Conservation (phyloP, 2,329 filamentous ascomycete species). For the Hirsutella thompsonii region DNA sequence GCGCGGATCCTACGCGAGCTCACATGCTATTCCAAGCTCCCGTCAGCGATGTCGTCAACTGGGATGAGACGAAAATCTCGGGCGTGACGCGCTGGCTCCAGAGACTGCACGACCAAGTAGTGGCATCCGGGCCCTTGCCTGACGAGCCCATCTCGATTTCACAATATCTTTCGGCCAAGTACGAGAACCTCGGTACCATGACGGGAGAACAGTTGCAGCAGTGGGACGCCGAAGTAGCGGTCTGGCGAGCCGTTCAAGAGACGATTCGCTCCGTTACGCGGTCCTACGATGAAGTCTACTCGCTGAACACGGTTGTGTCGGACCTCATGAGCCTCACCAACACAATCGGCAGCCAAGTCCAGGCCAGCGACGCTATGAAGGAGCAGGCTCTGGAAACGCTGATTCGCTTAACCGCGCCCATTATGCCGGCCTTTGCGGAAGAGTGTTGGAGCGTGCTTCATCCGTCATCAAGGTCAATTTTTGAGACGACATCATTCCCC, state of each 20-base stretch:
- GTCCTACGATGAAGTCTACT: slow-evolving; percentile 58
- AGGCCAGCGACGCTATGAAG: slow-evolving; percentile 28
- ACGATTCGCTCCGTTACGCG: slow-evolving; percentile 54
- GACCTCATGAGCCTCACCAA: slow-evolving; percentile 78
- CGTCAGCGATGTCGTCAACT: slow-evolving; percentile 71
- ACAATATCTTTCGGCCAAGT: slow-evolving; percentile 23
- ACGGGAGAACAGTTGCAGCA: slow-evolving; percentile 17
- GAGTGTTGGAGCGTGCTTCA: slow-evolving; percentile 61
- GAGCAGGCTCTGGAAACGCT: slow-evolving; percentile 40
- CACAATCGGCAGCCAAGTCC: slow-evolving; percentile 33
- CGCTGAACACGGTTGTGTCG: slow-evolving; percentile 73
- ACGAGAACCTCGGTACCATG: slow-evolving; percentile 16
- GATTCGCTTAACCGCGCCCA: slow-evolving; percentile 62
- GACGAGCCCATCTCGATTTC: slow-evolving; percentile 10
- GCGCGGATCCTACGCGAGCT: slow-evolving; percentile 71
- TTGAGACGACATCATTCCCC: slow-evolving; percentile 45
- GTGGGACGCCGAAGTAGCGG: slow-evolving; percentile 32
- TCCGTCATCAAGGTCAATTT: slow-evolving; percentile 24
- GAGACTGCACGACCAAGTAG: slow-evolving; percentile 48
- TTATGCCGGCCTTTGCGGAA: slow-evolving; percentile 68
- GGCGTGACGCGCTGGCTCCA: slow-evolving; percentile 73
- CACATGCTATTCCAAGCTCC: slow-evolving; percentile 86
- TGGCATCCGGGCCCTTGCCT: slow-evolving; percentile 8
- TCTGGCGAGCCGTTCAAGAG: slow-evolving; percentile 55
- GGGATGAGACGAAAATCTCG: slow-evolving; percentile 73